A percentile compares a stretch with the other conserved stretches of the same genome.
These are phyloP conservation scores for Neurospora tetrasperma DNA, from an alignment of 495 filamentous ascomycete species.

Conservation along the genomic window DNA sequence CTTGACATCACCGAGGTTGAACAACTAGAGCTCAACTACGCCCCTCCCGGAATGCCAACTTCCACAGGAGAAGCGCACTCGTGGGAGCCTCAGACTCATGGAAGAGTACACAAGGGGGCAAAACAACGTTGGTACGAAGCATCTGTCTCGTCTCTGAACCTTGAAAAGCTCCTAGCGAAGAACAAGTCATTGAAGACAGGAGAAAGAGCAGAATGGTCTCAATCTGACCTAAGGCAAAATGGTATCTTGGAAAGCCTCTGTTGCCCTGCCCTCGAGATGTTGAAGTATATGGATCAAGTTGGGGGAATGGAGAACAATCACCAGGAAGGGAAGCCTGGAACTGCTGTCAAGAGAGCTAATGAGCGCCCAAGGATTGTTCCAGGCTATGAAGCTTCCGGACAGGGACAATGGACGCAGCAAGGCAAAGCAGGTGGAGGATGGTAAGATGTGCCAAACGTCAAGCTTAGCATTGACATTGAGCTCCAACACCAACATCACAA, in stretches of 20 bases:
- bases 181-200: constrained; percentile 30
- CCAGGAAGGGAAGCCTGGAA: constrained; percentile 4
- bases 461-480: not conserved
- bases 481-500: no score
- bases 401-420: not conserved
- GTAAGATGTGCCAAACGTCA: not conserved
- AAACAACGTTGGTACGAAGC: constrained; percentile 34
- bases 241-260: constrained; percentile 19
- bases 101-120: constrained; percentile 6
- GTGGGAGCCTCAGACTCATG: not conserved
- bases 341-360: not conserved
- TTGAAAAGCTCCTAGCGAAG: constrained; percentile 22
- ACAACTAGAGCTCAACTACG: constrained; percentile 17
- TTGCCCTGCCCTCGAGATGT: constrained; percentile 20
- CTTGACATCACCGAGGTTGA: constrained; percentile 36
- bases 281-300: constrained; percentile 27
- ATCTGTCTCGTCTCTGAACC: constrained; percentile 20
- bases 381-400: not conserved
- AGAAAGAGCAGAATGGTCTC: constrained; percentile 29
- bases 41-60: not conserved
- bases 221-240: constrained; percentile 12
- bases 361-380: not conserved
- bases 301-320: constrained; percentile 22
- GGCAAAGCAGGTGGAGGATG: not conserved
- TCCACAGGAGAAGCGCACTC: not conserved